Base-by-base conservation (phyloP, 176 grass and related monocot genomes). In the Dendrocalamus sinicus region DNA sequence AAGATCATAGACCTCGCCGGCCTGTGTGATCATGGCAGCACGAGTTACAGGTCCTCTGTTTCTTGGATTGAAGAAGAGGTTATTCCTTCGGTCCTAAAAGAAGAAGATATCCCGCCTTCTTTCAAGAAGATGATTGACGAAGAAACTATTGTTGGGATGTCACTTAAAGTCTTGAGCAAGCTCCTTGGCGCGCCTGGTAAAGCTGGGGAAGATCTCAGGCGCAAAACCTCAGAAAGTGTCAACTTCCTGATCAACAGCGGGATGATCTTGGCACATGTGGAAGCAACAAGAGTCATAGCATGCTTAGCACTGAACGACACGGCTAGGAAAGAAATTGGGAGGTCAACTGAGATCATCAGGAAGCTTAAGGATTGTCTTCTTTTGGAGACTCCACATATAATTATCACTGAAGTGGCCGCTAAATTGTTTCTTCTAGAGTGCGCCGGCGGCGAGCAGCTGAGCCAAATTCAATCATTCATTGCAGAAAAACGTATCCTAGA, bases 41-140 rank as follows among this genome's bases (percentile, higher is more conserved):
- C 51, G 15, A 68, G 65, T 64, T 28, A 19, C 19, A 35, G 26
- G 2, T 13, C 48, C 22, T 79, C 24, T 12, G 53, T 79, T 8
- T 37, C 43, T 50, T 86, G 75, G 84, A 79, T 86, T 77, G 83
- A 85, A 77, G 62, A 85, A 16, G 83, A 85, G 20, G 68, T 85
- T 35, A 77, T 77, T 77, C 55, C 73, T 32, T 28, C 58, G 50
- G 35, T 77, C 68, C 37, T 69, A 28, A 57, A 26, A 69, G 62
- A 77, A 58, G 73, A 85, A 8, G 83, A 85, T 39, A 58, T 85
- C 54, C 73, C 83, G 59, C 16, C 7, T 35, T 51, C 62, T 69
- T 57, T 40, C 9, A 58, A n/a, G 22, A n/a, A 15, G 12, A 85
- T 35, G 83, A 77, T 85, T 22, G 83, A 85, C 10, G 63, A 77